A percentile compares a stretch with the other conserved stretches of the same genome.
Conservation (phyloP, 768 basidiomycete genomes). For the Pleurotus tuber-regium region DNA sequence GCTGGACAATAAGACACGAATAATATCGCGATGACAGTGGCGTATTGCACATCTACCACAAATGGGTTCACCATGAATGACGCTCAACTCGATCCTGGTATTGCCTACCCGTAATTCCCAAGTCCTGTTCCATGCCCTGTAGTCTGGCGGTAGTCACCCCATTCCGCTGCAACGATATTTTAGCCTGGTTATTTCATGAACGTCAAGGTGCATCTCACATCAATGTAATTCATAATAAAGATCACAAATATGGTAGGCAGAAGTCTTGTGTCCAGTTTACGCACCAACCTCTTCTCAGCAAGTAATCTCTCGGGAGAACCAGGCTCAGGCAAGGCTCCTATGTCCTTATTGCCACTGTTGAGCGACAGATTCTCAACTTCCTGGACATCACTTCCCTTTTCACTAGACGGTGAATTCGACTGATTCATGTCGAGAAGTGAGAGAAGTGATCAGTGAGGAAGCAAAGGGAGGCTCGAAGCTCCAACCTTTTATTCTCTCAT, state of each 20-base stretch:
- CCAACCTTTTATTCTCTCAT: constrained; percentile 8
- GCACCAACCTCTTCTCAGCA: constrained; percentile 44
- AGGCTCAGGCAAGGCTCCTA: constrained; percentile 15
- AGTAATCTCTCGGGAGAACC: constrained; percentile 29
- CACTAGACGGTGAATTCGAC: neutral
- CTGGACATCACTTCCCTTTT: constrained; percentile 19
- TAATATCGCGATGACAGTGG: constrained; percentile 48
- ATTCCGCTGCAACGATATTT: constrained; percentile 32
- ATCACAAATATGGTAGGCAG: constrained; percentile 58
- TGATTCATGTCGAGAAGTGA: neutral
- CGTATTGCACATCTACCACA: constrained; percentile 40
- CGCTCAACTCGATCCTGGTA: neutral
- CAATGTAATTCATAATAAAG: constrained; percentile 68
- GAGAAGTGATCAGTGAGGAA: neutral
- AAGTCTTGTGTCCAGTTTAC: constrained; percentile 54
- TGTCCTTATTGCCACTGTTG: neutral
- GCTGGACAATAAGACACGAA: constrained; percentile 62
- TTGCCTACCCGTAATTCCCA: constrained; percentile 39
- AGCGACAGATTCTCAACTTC: constrained; percentile 15
- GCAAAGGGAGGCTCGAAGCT: neutral
- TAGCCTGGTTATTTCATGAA: neutral
- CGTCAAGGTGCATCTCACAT: constrained; percentile 34
- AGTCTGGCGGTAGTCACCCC: constrained; percentile 49
- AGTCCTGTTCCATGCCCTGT: constrained; percentile 48
- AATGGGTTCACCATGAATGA: neutral